Base-by-base conservation (phyloP, 768 basidiomycete genomes). In the Rickenella mellea region DNA sequence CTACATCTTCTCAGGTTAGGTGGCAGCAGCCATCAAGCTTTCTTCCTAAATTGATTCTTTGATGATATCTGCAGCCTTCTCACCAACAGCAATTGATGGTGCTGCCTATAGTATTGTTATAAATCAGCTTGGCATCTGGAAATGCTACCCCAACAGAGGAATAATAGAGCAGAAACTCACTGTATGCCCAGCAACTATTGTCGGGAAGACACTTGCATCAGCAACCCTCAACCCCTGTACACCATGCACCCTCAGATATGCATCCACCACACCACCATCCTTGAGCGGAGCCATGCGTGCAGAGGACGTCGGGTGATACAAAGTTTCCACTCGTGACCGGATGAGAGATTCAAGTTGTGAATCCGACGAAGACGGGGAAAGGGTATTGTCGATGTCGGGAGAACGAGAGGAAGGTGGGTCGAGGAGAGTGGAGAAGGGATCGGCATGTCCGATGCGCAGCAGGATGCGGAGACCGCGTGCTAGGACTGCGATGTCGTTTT, bases 201-300 rank as follows among this genome's bases (percentile, higher is more conserved):
- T 63, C 31, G 73, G 70, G 43, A 65, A 65, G 20, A 73, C 49
- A 9, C 64, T 67, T 32, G 69, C 71, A 47, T 75, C 73, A 14
- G 58, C 70, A 11, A 76, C 60, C 14, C 73, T 45, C 36, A 75
- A 58, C 37, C 64, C 60, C 40, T 53, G 50, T 4, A 62, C 50
- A 4, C 72, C 74, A 29, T 70, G 59, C 27, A 76, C 71, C 19
- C 55, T 47, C 44, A 75, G 44, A 39, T 55, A 49, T 20, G 70
- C 27, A 35, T 73, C 70, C 37, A 75, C 58, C 0, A 72, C 71
- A 5, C 71, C 66, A 4, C 55, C 61, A 17, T 64, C 57, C 28
- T 35, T 51, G 25, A 43, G 49, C 40, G 52, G 68, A 14, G 57
- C 64, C 71, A 58, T 63, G 50, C 53, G 60, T 51, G 55, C 69